Conservation (phyloP, 495 filamentous ascomycete genomes). For the Xylaria bambusicola region DNA sequence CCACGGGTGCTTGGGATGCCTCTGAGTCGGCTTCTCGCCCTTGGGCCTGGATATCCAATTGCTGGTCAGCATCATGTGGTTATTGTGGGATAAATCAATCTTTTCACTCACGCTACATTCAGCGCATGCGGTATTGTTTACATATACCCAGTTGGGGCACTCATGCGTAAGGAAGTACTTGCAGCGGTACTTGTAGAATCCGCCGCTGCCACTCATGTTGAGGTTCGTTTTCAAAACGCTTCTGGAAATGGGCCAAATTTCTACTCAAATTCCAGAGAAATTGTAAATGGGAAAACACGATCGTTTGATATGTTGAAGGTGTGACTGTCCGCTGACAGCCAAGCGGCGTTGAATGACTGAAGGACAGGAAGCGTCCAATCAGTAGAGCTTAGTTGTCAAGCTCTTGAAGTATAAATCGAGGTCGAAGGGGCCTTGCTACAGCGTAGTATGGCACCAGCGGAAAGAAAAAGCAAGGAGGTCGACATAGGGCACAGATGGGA, state of each 20-base stretch:
- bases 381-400: constrained; percentile 1
- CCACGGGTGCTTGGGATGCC: constrained; percentile 24
- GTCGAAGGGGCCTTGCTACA: not conserved
- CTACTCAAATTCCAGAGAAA: not conserved
- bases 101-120: constrained; percentile 55
- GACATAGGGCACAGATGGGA: constrained; percentile 13
- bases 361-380: constrained; percentile 2
- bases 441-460: not conserved
- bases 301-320: not conserved
- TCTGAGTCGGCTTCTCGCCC: constrained; percentile 47
- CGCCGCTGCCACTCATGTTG: constrained; percentile 59
- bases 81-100: not conserved
- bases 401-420: not conserved
- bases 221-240: not conserved
- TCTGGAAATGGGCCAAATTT: not conserved
- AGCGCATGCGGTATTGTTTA: constrained; percentile 59
- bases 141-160: constrained; percentile 63
- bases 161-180: constrained; percentile 61
- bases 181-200: constrained; percentile 64
- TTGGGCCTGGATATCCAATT: constrained; percentile 37
- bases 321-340: constrained; percentile 24
- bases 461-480: constrained; percentile 4
- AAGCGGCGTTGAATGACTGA: constrained; percentile 20
- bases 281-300: constrained; percentile 8
- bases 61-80: constrained; percentile 16